A percentile compares a stretch with the other conserved stretches of the same genome.
phyloP scores from a whole-genome alignment of 2,329 filamentous ascomycete genomes.

The Fusarium lateritium region DNA sequence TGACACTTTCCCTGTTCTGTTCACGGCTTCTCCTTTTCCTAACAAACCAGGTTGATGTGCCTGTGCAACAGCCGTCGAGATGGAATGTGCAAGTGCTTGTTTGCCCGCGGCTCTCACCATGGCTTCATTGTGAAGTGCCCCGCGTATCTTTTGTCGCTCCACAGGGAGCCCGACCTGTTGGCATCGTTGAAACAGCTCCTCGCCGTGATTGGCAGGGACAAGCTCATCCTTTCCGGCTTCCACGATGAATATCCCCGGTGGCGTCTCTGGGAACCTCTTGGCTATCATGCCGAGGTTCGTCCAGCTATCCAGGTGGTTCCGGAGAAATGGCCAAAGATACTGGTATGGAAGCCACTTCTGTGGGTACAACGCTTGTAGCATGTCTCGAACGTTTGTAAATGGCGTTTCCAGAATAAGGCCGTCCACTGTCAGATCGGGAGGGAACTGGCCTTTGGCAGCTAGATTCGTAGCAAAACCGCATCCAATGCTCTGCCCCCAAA shows the following conservation, averaged over 20 bases:
- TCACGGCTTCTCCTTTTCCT: slow-evolving; percentile 6
- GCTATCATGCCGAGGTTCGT: slow-evolving; percentile 64
- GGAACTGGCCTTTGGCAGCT: slow-evolving; percentile 56
- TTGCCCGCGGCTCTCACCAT: slow-evolving; percentile 59
- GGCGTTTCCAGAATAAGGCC: slow-evolving; percentile 81
- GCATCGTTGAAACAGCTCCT: slow-evolving; percentile 63
- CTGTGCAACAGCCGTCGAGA: slow-evolving; percentile 44
- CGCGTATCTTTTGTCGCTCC: slow-evolving; percentile 59
- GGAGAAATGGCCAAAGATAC: slow-evolving; percentile 80
- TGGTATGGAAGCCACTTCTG: slow-evolving; percentile 85
- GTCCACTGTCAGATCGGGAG: slow-evolving; percentile 57
- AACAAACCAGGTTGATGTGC: slow-evolving; percentile 23
- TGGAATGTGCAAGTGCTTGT: slow-evolving; percentile 48
- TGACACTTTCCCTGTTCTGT: slow-evolving; percentile 14
- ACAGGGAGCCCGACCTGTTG: slow-evolving; percentile 62
- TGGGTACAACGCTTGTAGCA: slow-evolving; percentile 81
- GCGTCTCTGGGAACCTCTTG: slow-evolving; percentile 37
- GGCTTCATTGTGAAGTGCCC: slow-evolving; percentile 71
- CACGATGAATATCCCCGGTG: slow-evolving; percentile 64
- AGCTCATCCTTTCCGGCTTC: slow-evolving; percentile 72
- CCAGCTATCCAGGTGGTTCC: slow-evolving; percentile 73
- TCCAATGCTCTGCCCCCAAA: slow-evolving; percentile 87
- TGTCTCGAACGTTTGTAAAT: slow-evolving; percentile 78
- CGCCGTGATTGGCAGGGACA: slow-evolving; percentile 67
- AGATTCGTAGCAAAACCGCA: slow-evolving; percentile 78